Base-by-base conservation (phyloP, 2,329 filamentous ascomycete genomes). In the Exserohilum rostratum region DNA sequence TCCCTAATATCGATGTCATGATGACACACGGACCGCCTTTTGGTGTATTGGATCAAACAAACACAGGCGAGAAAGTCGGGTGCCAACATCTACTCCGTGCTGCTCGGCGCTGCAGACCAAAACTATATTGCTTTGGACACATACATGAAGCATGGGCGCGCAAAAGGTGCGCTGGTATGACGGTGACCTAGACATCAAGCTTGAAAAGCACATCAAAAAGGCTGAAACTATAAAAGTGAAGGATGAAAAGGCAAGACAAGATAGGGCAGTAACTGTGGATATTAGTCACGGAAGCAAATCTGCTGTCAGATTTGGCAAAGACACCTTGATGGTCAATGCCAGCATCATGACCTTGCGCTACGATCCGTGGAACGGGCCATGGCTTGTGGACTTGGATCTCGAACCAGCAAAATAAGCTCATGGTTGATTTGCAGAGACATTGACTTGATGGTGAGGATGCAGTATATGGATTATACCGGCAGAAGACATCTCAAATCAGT, bases 111-210 rank as follows among this genome's bases (percentile, higher is more conserved):
- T 80, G 79, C 9, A 76, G 74, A 46, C 86, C 86, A 0, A 68
- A 72, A 3, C 46, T 88, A n/a, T 83, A 87, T 66, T 83, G 83
- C 58, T 88, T 87, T 64, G 85, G 85, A 0, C 85, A 87, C 71
- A 86, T 87, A 15, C 84, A 87, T 64, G 82, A 84, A 64, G 82
- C 75, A 0, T 76, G 71, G 71, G 73, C 13, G 72, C 70, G 9
- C 65, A 70, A 58, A 70, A 63, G 29, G 70, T 80, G 9, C 52
- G 15, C 9, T 81, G 79, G 80, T 57, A 69, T 1, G 56, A 55
- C 3, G 56, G 59, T 1, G 55, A 62, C 13, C 46, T 66, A 38
- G 64, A 65, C 52, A 49, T 58, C 15, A 50, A 57, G 31, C 50
- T 56, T 34, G 51, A 64, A 31, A 51, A 62, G 11, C 63, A 71